These are phyloP conservation scores for Yamadazyma ubonensis DNA, from an alignment of 805 yeast genomes.

Conservation along the genomic window DNA sequence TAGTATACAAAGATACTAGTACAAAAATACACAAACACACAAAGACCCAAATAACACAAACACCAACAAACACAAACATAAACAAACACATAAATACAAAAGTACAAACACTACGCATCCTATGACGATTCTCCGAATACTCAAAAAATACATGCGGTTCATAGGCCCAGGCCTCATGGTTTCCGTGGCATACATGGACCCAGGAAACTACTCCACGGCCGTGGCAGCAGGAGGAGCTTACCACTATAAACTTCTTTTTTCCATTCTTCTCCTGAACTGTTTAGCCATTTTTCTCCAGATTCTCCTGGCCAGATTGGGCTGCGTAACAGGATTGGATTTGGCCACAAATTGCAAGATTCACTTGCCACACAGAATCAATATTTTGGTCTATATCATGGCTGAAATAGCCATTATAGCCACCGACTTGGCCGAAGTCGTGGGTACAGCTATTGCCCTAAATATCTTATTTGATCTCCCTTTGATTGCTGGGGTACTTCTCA, in stretches of 20 bases:
- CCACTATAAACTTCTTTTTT: constrained; percentile 69
- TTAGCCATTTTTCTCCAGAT: constrained; percentile 83
- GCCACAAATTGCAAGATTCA: constrained; percentile 79
- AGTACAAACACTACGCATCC: too few relatives aligned
- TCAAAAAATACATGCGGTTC: constrained; percentile 36
- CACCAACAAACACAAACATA: neutral
- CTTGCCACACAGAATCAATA: constrained; percentile 66
- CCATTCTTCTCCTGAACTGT: constrained; percentile 72
- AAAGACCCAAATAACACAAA: too few relatives aligned
- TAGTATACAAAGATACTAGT: neutral
- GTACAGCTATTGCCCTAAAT: constrained; percentile 83
- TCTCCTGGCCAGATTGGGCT: constrained; percentile 80
- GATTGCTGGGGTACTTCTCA: constrained; percentile 69
- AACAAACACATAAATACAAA: too few relatives aligned
- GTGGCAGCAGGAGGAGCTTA: constrained; percentile 85
- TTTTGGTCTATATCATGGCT: constrained; percentile 64
- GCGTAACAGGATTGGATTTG: constrained; percentile 85
- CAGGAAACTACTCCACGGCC: constrained; percentile 90
- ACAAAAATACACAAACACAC: neutral
- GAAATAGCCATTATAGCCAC: constrained; percentile 90
- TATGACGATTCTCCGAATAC: constrained; percentile 6
- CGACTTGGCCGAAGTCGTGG: constrained; percentile 91
- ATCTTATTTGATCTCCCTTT: constrained; percentile 76
- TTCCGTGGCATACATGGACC: constrained; percentile 89
- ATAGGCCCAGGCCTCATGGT: constrained; percentile 89